Evolutionary conservation across 345 rosid genomes (phyloP), one percentile per base, ranked within the genome.

Genomic region (Schrenkiella parvula): DNA sequence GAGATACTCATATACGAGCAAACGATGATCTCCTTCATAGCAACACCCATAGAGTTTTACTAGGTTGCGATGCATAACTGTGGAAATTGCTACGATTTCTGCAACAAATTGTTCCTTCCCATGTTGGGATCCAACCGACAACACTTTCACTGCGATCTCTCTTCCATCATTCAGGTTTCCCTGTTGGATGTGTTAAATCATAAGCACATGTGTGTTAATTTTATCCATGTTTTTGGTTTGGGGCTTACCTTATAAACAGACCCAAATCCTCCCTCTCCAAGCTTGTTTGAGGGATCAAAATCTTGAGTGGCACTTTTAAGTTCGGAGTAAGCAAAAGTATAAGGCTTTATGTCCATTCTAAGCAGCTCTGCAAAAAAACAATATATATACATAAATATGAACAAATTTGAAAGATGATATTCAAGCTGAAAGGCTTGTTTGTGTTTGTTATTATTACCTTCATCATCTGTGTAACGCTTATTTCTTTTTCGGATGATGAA

Each of bases 201-300:
- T 34, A 42, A 32, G 15, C 11, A 2, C 31, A 64, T 48, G 21
- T 5, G 21, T 43, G 32, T 25, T 14, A 17, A 17, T 44, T 9
- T 64, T 2, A 6, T 13, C 38, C 15, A 9, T 56, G 13, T 48
- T 9, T 8, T 37, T 6, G 2, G 5, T 38, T 25, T 17, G 26
- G 23, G 47, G 39, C 25, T 17, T 67, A 81, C 97, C 92, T 78
- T 81, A 37, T 70, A 91, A 68, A 88, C 88, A 0, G 89, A 77
- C 69, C 97, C 92, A 58, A 86, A 90, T 18, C 96, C 93, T 66
- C 93, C 95, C 64, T 90, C 95, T 70, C 92, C 95, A 51, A 87
- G 89, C 70, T 88, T 88, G 73, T 87, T 82, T 19, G 82, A 55
- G 41, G 80, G 80, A 78, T 64, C 64, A 12, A 89, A 86, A 67